A percentile compares a stretch with the other conserved stretches of the same genome.
Evolutionary conservation across 768 basidiomycete species (phyloP).

Genomic region (Amanita exitialis): DNA sequence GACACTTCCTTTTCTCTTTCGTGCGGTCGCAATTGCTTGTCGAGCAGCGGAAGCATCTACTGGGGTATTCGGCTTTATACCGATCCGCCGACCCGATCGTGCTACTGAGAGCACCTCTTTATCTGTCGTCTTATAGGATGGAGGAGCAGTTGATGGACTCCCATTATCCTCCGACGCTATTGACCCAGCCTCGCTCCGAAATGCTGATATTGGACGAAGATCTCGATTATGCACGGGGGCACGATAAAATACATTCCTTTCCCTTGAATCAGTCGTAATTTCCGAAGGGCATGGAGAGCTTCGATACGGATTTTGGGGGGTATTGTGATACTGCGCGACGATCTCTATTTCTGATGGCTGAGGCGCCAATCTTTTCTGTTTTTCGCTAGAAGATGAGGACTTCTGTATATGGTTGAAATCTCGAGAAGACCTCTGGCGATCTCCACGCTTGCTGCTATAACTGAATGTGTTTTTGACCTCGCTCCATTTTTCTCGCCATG

Average conservation of each 20-base stretch:
- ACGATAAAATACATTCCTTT: constrained; percentile 7
- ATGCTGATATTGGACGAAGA: not conserved
- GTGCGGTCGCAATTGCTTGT: constrained; percentile 18
- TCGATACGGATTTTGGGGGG: constrained; percentile 17
- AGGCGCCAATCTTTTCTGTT: not conserved
- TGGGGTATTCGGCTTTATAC: not conserved
- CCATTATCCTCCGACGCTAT: constrained; percentile 12
- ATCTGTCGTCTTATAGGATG: constrained; percentile 15
- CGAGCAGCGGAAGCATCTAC: constrained; percentile 17
- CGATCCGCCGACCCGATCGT: not conserved
- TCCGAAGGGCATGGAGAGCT: constrained; percentile 8
- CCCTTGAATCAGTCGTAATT: constrained; percentile 7
- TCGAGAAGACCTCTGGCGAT: not conserved
- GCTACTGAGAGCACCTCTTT: constrained; percentile 4
- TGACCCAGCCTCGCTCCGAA: not conserved
- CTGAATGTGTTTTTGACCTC: constrained; percentile 37
- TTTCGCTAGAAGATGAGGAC: not conserved
- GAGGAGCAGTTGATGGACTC: constrained; percentile 11
- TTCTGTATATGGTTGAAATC: not conserved
- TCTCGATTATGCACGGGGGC: constrained; percentile 5
- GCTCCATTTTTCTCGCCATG: constrained; percentile 79
- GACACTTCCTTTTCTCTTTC: constrained; percentile 37
- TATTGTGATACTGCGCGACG: constrained; percentile 13
- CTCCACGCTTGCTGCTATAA: not conserved
- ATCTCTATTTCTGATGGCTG: not conserved